phyloP scores from a whole-genome alignment of 345 rosid species.

The Lenwebbia sp. region DNA sequence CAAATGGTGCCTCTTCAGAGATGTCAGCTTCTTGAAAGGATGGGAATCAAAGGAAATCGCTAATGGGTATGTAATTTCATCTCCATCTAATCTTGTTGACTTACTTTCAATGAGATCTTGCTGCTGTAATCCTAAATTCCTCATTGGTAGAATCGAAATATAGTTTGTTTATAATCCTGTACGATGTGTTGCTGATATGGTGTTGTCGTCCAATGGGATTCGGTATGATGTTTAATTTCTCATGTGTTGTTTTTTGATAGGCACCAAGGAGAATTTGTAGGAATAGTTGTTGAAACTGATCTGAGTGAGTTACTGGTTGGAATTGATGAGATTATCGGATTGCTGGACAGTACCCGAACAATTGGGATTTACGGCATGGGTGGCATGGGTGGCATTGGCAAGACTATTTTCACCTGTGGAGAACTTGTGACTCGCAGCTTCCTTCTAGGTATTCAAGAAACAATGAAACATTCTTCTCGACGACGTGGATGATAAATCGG shows the following conservation, averaged over 20 bases:
- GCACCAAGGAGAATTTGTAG: not conserved
- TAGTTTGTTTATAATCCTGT: not conserved
- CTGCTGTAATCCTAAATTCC: not conserved
- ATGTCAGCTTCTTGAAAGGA: not conserved
- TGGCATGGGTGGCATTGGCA: not conserved
- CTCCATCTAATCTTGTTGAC: not conserved
- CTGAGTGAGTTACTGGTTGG: not conserved
- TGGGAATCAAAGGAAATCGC: not conserved
- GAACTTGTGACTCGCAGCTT: not conserved
- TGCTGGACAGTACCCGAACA: not conserved
- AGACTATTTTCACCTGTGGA: not conserved
- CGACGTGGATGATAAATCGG: not conserved
- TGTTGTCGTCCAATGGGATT: not conserved
- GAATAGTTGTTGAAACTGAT: not conserved
- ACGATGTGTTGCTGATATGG: not conserved
- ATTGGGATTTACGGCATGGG: not conserved
- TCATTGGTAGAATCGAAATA: not conserved
- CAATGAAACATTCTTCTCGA: not conserved
- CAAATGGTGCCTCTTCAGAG: not conserved
- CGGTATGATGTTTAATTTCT: not conserved
- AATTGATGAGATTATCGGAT: not conserved
- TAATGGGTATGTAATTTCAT: not conserved
- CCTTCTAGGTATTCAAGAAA: not conserved
- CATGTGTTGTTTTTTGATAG: not conserved
- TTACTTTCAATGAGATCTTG: not conserved